Evolutionary conservation across 2,329 filamentous ascomycete species (phyloP).

Genomic region (Apiospora arundinis): DNA sequence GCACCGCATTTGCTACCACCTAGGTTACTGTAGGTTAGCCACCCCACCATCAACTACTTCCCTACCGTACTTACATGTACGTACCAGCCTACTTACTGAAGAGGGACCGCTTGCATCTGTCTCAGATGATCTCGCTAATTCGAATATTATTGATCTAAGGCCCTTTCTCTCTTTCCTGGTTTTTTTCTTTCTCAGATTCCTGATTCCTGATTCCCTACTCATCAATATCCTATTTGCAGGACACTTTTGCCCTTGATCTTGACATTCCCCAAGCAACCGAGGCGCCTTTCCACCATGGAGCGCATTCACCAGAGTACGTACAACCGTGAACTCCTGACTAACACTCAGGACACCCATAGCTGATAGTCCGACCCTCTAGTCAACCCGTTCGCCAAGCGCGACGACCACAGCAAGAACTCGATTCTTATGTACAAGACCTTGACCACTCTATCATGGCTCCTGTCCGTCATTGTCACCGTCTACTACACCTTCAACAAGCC

Average conservation of each 20-base stretch:
- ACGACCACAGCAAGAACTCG: conserved; percentile 65
- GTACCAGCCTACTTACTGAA: background rate
- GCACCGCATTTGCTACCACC: background rate
- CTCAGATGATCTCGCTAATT: conserved; percentile 6
- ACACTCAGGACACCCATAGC: background rate
- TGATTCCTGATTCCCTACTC: background rate
- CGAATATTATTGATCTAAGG: background rate
- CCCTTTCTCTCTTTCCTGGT: background rate
- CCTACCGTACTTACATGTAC: no score
- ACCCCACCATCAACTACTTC: background rate
- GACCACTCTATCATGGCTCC: conserved; percentile 75
- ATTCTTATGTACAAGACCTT: conserved; percentile 78
- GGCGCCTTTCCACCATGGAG: conserved; percentile 34
- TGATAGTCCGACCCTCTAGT: conserved; percentile 49
- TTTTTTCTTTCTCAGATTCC: background rate
- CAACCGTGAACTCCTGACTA: background rate
- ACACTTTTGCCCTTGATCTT: conserved; percentile 7
- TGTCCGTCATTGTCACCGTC: conserved; percentile 74
- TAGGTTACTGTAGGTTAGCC: no score
- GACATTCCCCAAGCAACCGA: background rate
- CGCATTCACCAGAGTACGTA: conserved; percentile 39
- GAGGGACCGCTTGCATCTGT: conserved; percentile 9
- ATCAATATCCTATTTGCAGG: background rate
- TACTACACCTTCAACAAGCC: conserved; percentile 75
- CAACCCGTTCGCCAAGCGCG: conserved; percentile 78